Base-by-base conservation (phyloP, 768 basidiomycete genomes). In the Crassisporium funariophilum region DNA sequence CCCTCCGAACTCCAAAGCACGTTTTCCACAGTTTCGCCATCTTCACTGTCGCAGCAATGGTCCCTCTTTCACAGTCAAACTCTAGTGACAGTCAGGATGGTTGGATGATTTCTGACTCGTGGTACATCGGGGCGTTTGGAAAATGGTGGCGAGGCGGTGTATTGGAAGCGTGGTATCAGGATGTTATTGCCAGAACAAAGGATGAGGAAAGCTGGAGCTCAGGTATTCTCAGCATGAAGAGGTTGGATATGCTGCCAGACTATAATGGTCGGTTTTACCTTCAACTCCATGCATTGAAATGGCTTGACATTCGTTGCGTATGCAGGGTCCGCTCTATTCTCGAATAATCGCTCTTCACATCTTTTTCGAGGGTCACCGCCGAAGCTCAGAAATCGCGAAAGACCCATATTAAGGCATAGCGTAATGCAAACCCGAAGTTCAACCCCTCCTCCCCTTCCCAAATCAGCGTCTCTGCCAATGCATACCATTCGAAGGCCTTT, bases 101-200 rank as follows among this genome's bases (percentile, higher is more conserved):
- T 46, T 72, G 77, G 53, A 74, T 82, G 54, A 71, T 84, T 47
- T 77, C 82, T 21, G 88, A 94, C 66, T 82, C 86, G 25, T 92
- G 91, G 88, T 95, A 90, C 66, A 74, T 95, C 50, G 93, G 93
- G 22, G 86, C 86, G 9, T 95, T 95, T 67, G 93, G 93, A 1
- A 82, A 78, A 52, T 95, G 93, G 93, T 95, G 89, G 86, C 74
- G 86, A 37, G 91, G 87, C 35, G 90, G 89, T 31, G 69, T 81
- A n/a, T 73, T 91, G 46, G 85, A 90, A 53, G 76, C 82, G n/a
- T 88, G 86, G 84, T 89, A 83, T 70, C 80, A 81, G 54, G 81
- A 86, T 66, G 77, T 81, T 46, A 73, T 86, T 54, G 70, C 79
- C 24, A 71, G 79, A 46, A 74, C 79, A 19, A 86, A 79, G 55